Base-by-base conservation (phyloP, 2,329 filamentous ascomycete species). In the Cladosporium sp. region DNA sequence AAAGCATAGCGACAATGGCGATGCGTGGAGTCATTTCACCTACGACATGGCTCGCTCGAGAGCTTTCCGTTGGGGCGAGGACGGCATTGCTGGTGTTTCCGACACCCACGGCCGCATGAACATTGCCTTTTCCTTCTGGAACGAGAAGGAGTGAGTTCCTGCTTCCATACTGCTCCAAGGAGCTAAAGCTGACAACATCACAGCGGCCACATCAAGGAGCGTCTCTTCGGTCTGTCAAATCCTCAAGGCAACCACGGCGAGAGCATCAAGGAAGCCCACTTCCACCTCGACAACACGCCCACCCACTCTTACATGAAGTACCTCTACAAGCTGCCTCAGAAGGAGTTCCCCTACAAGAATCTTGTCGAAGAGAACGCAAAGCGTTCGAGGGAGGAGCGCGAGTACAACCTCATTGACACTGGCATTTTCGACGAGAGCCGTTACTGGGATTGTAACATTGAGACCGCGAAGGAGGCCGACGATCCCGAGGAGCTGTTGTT, bases 231-330 rank as follows among this genome's bases (percentile, higher is more conserved):
- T 64, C 84, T 98, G 64, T 97, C 94, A 60, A 98, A 98, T 77
- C 93, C 94, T 2, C 92, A 98, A 80, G 94, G 94, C 71, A 97
- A 97, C 75, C 95, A 98, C 81, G 95, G 95, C 69, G 95, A 98
- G 81, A 96, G 92, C 77, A 85, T 98, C 83, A 98, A 97, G 79
- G 94, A 98, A 81, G 92, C 91, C 64, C 93, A 98, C 80, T 98
- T 97, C 75, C 94, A 98, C 78, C 81, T 97, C 66, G 94, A 98
- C 80, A 98, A 98, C 78, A 96, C 92, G 31, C 94, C 94, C 66
- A 87, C 87, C 65, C 93, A 97, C 80, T 96, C 94, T 31, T 98
- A 98, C 83, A 98, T 98, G 94, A 98, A 98, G 79, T 96, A 89
- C 75, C 89, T 98, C 71, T 98, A 98, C 86, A 98, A 98, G 80